Evolutionary conservation across 495 filamentous ascomycete species (phyloP).

Genomic region (Aspergillus bridgeri): DNA sequence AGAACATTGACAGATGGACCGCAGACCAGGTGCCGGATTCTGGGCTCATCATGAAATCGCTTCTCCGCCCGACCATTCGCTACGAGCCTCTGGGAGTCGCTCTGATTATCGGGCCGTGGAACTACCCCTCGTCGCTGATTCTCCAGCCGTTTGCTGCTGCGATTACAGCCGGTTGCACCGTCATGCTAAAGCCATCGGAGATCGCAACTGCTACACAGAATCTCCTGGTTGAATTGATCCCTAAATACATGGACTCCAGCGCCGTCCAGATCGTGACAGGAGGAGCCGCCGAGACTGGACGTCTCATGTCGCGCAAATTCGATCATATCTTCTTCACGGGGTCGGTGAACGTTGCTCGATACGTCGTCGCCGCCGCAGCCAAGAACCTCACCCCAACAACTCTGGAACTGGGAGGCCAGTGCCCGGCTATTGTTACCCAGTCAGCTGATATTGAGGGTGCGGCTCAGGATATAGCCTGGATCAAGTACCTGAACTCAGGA

Average conservation of each 20-base stretch:
- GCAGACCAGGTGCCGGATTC: constrained; percentile 67
- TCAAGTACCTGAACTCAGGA: constrained; percentile 74
- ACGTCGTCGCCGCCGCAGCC: constrained; percentile 82
- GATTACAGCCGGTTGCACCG: constrained; percentile 80
- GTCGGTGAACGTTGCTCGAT: constrained; percentile 62
- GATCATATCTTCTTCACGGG: constrained; percentile 96
- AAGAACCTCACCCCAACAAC: constrained; percentile 81
- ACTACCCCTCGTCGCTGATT: constrained; percentile 74
- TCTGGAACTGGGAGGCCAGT: constrained; percentile 80
- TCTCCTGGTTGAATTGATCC: constrained; percentile 67
- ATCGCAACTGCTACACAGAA: constrained; percentile 63
- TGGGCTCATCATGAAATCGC: constrained; percentile 53
- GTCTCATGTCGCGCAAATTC: constrained; percentile 76
- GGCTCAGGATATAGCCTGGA: constrained; percentile 72
- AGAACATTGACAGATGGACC: constrained; percentile 69
- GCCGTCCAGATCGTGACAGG: constrained; percentile 73
- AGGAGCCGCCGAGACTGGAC: constrained; percentile 66
- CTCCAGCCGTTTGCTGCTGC: constrained; percentile 76
- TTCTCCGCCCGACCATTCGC: constrained; percentile 63
- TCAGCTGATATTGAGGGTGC: constrained; percentile 71
- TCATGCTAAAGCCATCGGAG: constrained; percentile 82
- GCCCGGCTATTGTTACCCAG: constrained; percentile 79
- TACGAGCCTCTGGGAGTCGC: constrained; percentile 81
- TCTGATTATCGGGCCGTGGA: constrained; percentile 85
- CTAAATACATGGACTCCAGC: constrained; percentile 62